Conservation (phyloP, 1,284 basidiomycete genomes). For the Volvariella surrecta region DNA sequence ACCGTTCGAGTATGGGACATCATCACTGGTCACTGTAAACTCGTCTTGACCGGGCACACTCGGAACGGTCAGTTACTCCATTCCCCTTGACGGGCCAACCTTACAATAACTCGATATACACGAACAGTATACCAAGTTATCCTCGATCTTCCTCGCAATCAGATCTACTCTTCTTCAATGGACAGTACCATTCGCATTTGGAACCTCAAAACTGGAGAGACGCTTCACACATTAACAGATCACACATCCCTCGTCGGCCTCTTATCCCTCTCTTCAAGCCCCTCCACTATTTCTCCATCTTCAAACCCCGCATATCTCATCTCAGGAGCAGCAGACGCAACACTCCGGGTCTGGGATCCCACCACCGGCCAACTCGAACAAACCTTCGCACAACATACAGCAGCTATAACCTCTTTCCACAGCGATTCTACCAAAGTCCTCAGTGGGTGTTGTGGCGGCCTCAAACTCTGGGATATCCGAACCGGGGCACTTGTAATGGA, state of each 20-base stretch:
- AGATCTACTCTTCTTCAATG: constrained; percentile 93
- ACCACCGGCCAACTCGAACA: constrained; percentile 72
- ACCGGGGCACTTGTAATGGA: constrained; percentile 81
- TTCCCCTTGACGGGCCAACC: background rate
- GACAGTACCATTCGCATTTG: constrained; percentile 92
- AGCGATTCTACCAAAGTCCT: constrained; percentile 95
- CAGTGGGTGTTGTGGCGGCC: constrained; percentile 85
- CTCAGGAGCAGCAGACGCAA: constrained; percentile 90
- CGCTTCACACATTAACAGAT: constrained; percentile 72
- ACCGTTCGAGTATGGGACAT: constrained; percentile 94
- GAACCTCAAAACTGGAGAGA: constrained; percentile 77
- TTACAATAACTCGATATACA: background rate
- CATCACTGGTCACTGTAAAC: constrained; percentile 77
- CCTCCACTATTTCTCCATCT: too few relatives aligned
- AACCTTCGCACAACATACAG: constrained; percentile 80
- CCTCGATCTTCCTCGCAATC: constrained; percentile 74
- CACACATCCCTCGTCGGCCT: constrained; percentile 87
- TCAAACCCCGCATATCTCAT: constrained; percentile 68
- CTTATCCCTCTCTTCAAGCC: constrained; percentile 57
- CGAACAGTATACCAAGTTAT: constrained; percentile 82
- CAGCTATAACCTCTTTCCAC: constrained; percentile 95
- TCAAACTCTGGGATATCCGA: constrained; percentile 94
- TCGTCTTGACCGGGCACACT: constrained; percentile 78
- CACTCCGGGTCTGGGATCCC: constrained; percentile 88
- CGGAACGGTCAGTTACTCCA: constrained; percentile 62